Evolutionary conservation across 2,329 filamentous ascomycete genomes (phyloP).

Genomic region (Tolypocladium inflatum): DNA sequence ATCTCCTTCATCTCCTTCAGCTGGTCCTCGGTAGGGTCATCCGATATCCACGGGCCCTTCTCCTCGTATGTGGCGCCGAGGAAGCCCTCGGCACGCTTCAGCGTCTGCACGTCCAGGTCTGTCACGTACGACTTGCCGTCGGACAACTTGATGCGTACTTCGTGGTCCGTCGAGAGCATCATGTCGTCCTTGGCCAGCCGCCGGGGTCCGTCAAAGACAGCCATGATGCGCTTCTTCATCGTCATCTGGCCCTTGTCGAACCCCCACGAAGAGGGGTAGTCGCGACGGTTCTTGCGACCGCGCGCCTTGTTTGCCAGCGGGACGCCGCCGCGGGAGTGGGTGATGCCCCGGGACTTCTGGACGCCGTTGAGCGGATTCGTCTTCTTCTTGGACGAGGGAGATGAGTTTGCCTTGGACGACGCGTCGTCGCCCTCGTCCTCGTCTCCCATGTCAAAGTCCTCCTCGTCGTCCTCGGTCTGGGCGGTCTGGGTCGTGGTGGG

Average conservation of each 20-base stretch:
- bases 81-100: slow-evolving; percentile 81
- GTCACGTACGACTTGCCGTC: slow-evolving; percentile 77
- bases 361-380: slow-evolving; percentile 46
- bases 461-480: slow-evolving; percentile 41
- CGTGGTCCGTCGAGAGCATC: slow-evolving; percentile 93
- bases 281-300: slow-evolving; percentile 82
- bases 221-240: slow-evolving; percentile 94
- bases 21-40: slow-evolving; percentile 57
- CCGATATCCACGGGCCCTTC: slow-evolving; percentile 74
- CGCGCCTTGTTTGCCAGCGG: slow-evolving; percentile 45
- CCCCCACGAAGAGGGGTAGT: slow-evolving; percentile 91
- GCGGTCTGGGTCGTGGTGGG: slow-evolving; percentile 32
- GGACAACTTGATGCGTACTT: slow-evolving; percentile 75
- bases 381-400: slow-evolving; percentile 42
- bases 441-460: slow-evolving; percentile 40
- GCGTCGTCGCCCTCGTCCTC: slow-evolving; percentile 37
- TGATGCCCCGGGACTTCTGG: slow-evolving; percentile 63
- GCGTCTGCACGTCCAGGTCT: slow-evolving; percentile 83
- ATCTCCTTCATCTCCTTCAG: slow-evolving; percentile 50
- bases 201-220: slow-evolving; percentile 80
- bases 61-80: slow-evolving; percentile 73
- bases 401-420: slow-evolving; percentile 34
- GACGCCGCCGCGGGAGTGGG: slow-evolving; percentile 67
- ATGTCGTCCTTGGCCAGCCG: slow-evolving; percentile 96
- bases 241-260: slow-evolving; percentile 90